Base-by-base conservation (phyloP, 2,329 filamentous ascomycete species). In the Diatrype stigma region DNA sequence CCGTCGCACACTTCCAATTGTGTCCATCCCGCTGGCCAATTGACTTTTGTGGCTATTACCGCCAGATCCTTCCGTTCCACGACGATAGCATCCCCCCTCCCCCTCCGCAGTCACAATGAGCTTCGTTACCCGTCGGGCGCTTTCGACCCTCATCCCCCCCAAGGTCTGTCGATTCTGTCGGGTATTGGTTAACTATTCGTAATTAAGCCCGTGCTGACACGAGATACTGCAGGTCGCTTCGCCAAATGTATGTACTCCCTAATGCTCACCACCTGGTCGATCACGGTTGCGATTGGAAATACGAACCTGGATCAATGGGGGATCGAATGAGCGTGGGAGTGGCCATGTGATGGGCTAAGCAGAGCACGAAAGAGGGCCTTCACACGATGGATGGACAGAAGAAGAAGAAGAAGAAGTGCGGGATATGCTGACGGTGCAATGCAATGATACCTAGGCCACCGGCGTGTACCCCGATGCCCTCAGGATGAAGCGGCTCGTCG, bases 121-220 rank as follows among this genome's bases (percentile, higher is more conserved):
- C 82, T 94, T 86, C 84, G 82, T 95, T 70, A 84, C 86, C 70
- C 89, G 89, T 77, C 86, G 92, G 78, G 89, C 84, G 82, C 87
- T 96, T 71, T 97, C 94, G 72, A 96, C 95, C 81, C 87, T 99
- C 75, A 96, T 99, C 68, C 95, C 95, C 66, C 94, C 95, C 70
- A 99, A 99, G 91, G 93, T 96, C 46, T 47, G 64, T 63, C 22
- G 23, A 19, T 42, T 47, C 44, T 47, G 28, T 42, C 21, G 17
- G 22, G 23, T 32, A 45, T 26, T 3, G 21, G 12, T n/a, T n/a
- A n/a, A n/a, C n/a, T n/a, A n/a, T n/a, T n/a, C n/a, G n/a, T n/a
- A 50, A 2, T 30, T 45, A 22, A 32, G 28, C 26, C 26, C 34
- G 48, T 47, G 45, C 57, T 62, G 52, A 59, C 42, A 66, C 67